These are phyloP conservation scores for Aspergillus aculeatinus DNA, from an alignment of 2,329 filamentous ascomycete genomes.

Conservation along the genomic window DNA sequence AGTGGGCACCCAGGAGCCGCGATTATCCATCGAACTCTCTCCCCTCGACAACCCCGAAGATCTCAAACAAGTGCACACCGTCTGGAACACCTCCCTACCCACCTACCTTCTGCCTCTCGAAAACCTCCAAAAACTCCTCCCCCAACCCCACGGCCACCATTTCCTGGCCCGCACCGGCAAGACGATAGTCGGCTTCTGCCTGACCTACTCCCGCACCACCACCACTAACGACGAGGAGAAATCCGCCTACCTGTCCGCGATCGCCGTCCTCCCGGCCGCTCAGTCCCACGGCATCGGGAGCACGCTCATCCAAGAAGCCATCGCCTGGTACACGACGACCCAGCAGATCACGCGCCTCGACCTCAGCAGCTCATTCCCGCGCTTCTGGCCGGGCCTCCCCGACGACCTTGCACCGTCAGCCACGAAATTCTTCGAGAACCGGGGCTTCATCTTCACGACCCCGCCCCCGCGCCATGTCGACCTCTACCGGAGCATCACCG, in stretches of 20 bases:
- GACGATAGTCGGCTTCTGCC: slow-evolving; percentile 38
- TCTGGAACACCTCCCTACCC: slow-evolving; percentile 41
- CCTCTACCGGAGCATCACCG: slow-evolving; percentile 41
- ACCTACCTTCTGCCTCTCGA: slow-evolving; percentile 34
- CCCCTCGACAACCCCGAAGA: slow-evolving; percentile 27
- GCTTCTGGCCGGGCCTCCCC: slow-evolving; percentile 50
- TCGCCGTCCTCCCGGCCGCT: slow-evolving; percentile 38
- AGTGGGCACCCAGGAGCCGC: slow-evolving; percentile 25
- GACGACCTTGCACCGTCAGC: slow-evolving; percentile 34
- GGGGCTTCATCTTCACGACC: slow-evolving; percentile 38
- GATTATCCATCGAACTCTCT: slow-evolving; percentile 6
- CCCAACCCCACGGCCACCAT: slow-evolving; percentile 30
- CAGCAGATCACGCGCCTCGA: slow-evolving; percentile 26
- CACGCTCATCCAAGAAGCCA: slow-evolving; percentile 32
- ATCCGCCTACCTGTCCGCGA: slow-evolving; percentile 35
- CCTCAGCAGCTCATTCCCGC: slow-evolving; percentile 38
- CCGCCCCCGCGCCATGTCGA: slow-evolving; percentile 35
- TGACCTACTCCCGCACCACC: slow-evolving; percentile 33
- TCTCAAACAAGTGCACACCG: slow-evolving; percentile 27
- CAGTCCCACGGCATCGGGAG: slow-evolving; percentile 43
- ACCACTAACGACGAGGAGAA: slow-evolving; percentile 19
- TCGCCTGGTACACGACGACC: slow-evolving; percentile 27
- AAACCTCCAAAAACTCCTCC: slow-evolving; percentile 30
- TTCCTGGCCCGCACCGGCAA: slow-evolving; percentile 32
- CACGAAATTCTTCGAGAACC: slow-evolving; percentile 44